Percentiles rank a stretch among this genome's conserved stretches.
Evolutionary conservation across 805 yeast genomes (phyloP).

Genomic region (Candida xiaguanensis): DNA sequence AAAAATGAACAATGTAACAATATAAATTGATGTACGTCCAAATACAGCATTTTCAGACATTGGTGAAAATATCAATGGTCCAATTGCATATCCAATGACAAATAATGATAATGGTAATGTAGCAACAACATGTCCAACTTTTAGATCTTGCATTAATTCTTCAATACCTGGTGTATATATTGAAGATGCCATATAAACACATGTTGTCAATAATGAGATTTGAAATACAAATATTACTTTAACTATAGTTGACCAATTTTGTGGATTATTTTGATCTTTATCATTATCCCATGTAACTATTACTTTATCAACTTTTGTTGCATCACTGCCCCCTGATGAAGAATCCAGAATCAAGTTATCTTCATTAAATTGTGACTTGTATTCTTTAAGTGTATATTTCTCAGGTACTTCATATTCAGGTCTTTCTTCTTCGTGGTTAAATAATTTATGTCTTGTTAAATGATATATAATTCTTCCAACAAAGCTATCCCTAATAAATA

Average conservation of each 20-base stretch:
- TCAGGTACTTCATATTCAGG: slow-evolving; percentile 23
- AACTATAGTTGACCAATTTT: slow-evolving; percentile 47
- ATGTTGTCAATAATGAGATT: slow-evolving; percentile 42
- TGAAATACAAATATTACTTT: slow-evolving; percentile 36
- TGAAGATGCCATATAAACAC: slow-evolving; percentile 57
- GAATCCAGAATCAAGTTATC: neutral
- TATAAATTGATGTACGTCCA: slow-evolving; percentile 52
- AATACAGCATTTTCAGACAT: slow-evolving; percentile 51
- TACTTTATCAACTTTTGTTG: slow-evolving; percentile 5
- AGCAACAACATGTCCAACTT: slow-evolving; percentile 41
- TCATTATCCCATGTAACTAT: slow-evolving; percentile 33
- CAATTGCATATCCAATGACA: slow-evolving; percentile 59
- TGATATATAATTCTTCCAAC: slow-evolving; percentile 24
- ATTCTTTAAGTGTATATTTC: slow-evolving; percentile 14
- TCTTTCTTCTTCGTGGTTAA: slow-evolving; percentile 23
- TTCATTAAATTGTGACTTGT: neutral
- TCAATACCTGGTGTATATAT: slow-evolving; percentile 50
- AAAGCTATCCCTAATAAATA: slow-evolving; percentile 29
- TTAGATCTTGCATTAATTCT: slow-evolving; percentile 42
- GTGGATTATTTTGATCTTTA: slow-evolving; percentile 54
- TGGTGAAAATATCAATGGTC: slow-evolving; percentile 59
- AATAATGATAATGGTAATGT: slow-evolving; percentile 51
- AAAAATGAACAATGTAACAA: slow-evolving; percentile 44
- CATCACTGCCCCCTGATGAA: neutral
- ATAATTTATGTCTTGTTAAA: slow-evolving; percentile 20